These are phyloP conservation scores for Carpinus fangiana DNA, from an alignment of 306 rosid genomes.

Conservation along the genomic window DNA sequence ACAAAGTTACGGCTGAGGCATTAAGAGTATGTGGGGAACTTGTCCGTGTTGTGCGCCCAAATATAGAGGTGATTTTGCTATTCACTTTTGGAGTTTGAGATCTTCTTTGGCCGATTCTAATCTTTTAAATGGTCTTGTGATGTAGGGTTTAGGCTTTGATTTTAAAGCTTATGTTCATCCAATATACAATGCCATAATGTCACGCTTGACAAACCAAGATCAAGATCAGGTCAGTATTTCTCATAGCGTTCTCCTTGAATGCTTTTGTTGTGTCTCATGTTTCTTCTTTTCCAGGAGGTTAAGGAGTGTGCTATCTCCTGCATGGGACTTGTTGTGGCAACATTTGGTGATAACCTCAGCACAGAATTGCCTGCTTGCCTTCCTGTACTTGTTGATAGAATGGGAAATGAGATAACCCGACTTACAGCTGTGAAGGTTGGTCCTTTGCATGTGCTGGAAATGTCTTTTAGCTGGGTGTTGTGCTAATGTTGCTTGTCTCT, in stretches of 20 bases:
- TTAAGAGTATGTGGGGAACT: slow-evolving; percentile 97
- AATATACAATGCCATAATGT: slow-evolving; percentile 87
- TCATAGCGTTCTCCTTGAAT: slow-evolving; percentile 7
- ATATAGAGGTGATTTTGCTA: slow-evolving; percentile 63
- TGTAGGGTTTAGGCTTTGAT: slow-evolving; percentile 76
- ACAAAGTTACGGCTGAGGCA: slow-evolving; percentile 99
- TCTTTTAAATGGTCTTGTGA: slow-evolving; percentile 17
- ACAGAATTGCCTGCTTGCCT: slow-evolving; percentile 82
- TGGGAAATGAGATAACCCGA: slow-evolving; percentile 99
- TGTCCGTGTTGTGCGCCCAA: slow-evolving; percentile 88
- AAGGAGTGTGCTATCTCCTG: slow-evolving; percentile 99
- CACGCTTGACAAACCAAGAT: slow-evolving; percentile 98
- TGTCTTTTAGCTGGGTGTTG: background rate
- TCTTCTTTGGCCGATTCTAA: slow-evolving; percentile 28
- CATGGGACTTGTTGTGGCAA: slow-evolving; percentile 96
- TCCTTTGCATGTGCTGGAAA: slow-evolving; percentile 15
- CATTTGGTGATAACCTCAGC: slow-evolving; percentile 89
- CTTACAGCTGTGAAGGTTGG: slow-evolving; percentile 98
- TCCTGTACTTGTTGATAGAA: slow-evolving; percentile 98
- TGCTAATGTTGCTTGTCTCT: slow-evolving; percentile 2
- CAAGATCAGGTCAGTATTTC: slow-evolving; percentile 89
- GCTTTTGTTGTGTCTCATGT: slow-evolving; percentile 27
- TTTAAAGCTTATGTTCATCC: slow-evolving; percentile 88
- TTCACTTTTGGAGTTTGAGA: slow-evolving; percentile 20
- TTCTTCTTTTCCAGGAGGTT: slow-evolving; percentile 70